Base-by-base conservation (phyloP, 768 basidiomycete species). In the Pleurotus tuoliensis region DNA sequence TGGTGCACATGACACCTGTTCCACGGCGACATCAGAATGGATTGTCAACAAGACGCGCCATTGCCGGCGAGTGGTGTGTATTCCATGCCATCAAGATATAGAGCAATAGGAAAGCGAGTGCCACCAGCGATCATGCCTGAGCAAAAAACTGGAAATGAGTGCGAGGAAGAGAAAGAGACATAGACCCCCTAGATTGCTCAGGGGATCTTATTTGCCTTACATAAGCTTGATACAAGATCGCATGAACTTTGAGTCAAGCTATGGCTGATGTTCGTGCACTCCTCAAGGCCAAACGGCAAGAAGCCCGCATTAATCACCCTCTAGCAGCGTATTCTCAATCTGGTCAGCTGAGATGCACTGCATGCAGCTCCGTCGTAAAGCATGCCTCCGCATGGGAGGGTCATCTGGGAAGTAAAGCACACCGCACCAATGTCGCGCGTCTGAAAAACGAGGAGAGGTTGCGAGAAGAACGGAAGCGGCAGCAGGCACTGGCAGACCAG, bases 321-420 rank as follows among this genome's bases (percentile, higher is more conserved):
- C 75, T 85, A 43, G 91, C 91, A 5, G 70, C 84, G 3, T 93
- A 94, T 66, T 82, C 71, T 22, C 62, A 81, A 3, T 71, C 72
- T 24, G 88, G 90, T 46, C 86, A 88, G 64, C 75, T 94, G 25
- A 81, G 83, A 56, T 94, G 91, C 62, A 64, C 75, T 3, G 80
- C 83, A 22, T 94, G 91, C 64, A 76, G 76, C 1, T 78, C 74
- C 9, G 56, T 70, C 16, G 77, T 94, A 56, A 93, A 92, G 63
- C 83, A 91, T 63, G 80, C 88, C 3, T 82, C 87, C 22, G 87
- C 88, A n/a, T 94, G 91, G 91, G 84, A 91, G 58, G 90, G 91
- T 18, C 91, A 94, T 70, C 67, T 94, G 16, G 90, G 87, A 11
- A 90, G 87, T 72, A 93, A 93, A 71, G 70, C 70, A 1, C 91